Evolutionary conservation across 345 rosid genomes (phyloP).

Genomic region (Populus tremula): DNA sequence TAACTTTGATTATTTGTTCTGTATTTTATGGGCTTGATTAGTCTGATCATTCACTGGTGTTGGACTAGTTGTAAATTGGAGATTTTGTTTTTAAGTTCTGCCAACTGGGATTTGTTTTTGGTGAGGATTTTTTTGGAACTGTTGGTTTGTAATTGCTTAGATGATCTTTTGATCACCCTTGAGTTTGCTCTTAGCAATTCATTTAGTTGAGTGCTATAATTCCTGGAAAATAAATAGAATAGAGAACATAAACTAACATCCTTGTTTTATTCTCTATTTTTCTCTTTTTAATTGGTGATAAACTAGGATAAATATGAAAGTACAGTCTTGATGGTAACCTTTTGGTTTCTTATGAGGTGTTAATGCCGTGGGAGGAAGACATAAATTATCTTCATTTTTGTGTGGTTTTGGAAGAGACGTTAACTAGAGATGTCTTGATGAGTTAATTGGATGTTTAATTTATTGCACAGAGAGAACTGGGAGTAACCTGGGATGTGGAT

Average conservation of each 20-base stretch:
- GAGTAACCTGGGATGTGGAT: conserved; percentile 88
- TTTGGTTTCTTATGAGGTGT: neutral
- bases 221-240: too few species aligned
- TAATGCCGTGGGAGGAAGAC: neutral
- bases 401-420: neutral
- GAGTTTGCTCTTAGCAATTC: too few species aligned
- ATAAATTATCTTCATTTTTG: neutral
- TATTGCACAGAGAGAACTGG: conserved; percentile 60
- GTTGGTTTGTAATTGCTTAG: neutral
- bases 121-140: too few species aligned
- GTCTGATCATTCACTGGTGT: neutral
- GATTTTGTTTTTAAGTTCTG: neutral
- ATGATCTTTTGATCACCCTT: too few species aligned
- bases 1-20: neutral
- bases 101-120: too few species aligned
- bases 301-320: neutral
- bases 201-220: too few species aligned
- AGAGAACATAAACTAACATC: too few species aligned
- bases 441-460: neutral
- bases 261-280: too few species aligned
- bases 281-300: too few species aligned
- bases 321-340: neutral
- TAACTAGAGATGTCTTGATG: neutral
- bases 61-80: neutral
- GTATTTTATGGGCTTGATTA: neutral